Conservation (phyloP, 2,329 filamentous ascomycete genomes). For the Neospermospora avenae region DNA sequence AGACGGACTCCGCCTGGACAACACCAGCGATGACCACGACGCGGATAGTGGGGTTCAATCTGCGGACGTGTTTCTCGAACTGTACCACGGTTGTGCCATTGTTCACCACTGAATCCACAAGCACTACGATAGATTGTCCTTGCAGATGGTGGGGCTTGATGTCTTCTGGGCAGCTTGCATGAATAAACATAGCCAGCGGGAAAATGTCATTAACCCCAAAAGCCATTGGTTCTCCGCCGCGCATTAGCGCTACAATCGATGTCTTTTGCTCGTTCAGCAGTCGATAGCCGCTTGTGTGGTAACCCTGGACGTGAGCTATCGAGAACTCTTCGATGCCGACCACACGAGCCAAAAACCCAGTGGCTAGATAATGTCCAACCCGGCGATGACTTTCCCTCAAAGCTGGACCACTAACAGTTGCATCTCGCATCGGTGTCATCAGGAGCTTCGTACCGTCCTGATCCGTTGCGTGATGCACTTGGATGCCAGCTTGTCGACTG, state of each 20-base stretch:
- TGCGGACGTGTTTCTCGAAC: slow-evolving; percentile 48
- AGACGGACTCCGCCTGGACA: slow-evolving; percentile 43
- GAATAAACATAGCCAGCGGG: slow-evolving; percentile 49
- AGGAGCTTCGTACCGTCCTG: slow-evolving; percentile 48
- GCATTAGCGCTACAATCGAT: slow-evolving; percentile 58
- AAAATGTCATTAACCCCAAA: slow-evolving; percentile 53
- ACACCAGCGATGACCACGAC: slow-evolving; percentile 55
- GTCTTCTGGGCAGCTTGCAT: slow-evolving; percentile 41
- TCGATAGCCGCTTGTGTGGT: slow-evolving; percentile 42
- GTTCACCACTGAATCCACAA: slow-evolving; percentile 62
- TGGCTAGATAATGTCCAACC: slow-evolving; percentile 53
- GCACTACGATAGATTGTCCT: slow-evolving; percentile 41
- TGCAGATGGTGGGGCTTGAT: slow-evolving; percentile 43
- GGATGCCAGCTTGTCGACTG: slow-evolving; percentile 13
- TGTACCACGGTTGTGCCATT: slow-evolving; percentile 48
- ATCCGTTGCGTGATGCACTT: slow-evolving; percentile 44
- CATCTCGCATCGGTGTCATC: slow-evolving; percentile 51
- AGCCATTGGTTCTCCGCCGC: slow-evolving; percentile 60
- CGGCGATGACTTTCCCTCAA: slow-evolving; percentile 48
- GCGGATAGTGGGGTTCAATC: slow-evolving; percentile 37
- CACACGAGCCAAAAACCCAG: slow-evolving; percentile 43
- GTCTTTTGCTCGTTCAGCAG: slow-evolving; percentile 48
- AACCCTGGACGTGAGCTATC: slow-evolving; percentile 52
- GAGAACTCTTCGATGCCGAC: slow-evolving; percentile 48
- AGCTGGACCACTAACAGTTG: slow-evolving; percentile 41